Base-by-base conservation (phyloP, 106 monocot species). In the Allium fistulosum region DNA sequence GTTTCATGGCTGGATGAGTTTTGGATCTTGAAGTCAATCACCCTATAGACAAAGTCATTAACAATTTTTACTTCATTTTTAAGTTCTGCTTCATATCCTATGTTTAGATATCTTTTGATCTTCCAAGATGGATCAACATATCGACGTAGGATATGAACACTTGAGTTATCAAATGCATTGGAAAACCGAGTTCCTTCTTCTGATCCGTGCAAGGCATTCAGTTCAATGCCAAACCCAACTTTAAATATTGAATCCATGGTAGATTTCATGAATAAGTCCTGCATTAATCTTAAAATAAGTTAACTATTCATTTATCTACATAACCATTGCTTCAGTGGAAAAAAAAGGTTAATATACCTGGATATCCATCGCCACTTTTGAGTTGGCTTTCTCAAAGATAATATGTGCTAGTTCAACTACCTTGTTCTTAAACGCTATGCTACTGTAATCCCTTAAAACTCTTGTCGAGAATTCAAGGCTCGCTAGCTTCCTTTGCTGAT, bases 231-330 rank as follows among this genome's bases (percentile, higher is more conserved):
- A 58, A 87, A 87, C 8, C 76, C 79, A 49, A 87, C 62, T 47
- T 73, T 69, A 56, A 87, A 87, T 66, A 87, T 87, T 4, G 87
- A 83, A 46, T 87, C 82, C 79, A 82, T 53, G 0, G 86, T 79
- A 3, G 81, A 72, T 65, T 70, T 79, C 79, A 86, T 73, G 28
- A 79, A 53, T 51, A 86, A 62, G 22, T 79, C 82, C 82, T 81
- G 73, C 14, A 14, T 50, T 47, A 15, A 10, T 51, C 13, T 7
- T 45, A 9, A 8, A 18, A 37, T 28, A 28, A 15, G 27, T 49
- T 37, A 61, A 61, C 15, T 10, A 2, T 8, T 47, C 4, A 37
- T 4, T 37, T 37, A 4, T 37, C 37, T 37, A 37, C 37, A 37
- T 37, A 37, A 37, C 37, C 37, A 37, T 22, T 37, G 37, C 37